Evolutionary conservation across 345 rosid genomes (phyloP).

Genomic region (Angophora floribunda): DNA sequence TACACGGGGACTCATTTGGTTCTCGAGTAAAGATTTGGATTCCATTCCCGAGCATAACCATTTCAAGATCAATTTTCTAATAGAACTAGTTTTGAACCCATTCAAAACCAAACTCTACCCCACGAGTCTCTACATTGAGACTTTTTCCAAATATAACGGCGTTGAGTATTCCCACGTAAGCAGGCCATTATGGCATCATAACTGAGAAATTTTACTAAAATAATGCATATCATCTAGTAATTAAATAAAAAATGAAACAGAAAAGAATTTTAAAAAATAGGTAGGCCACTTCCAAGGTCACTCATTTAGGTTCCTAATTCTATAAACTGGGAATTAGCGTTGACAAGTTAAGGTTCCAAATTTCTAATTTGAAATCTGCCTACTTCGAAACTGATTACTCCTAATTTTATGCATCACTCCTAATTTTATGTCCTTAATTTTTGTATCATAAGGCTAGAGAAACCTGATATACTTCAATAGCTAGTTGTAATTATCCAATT

Average conservation of each 20-base stretch:
- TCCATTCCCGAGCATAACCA: background rate
- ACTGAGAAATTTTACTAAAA: background rate
- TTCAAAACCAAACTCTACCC: background rate
- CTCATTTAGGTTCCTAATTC: background rate
- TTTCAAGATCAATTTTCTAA: background rate
- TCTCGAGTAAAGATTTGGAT: background rate
- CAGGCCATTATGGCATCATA: background rate
- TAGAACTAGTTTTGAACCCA: background rate
- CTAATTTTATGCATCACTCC: too few species aligned
- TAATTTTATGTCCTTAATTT: too few species aligned
- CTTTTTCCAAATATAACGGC: background rate
- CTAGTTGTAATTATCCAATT: background rate
- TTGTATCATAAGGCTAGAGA: background rate
- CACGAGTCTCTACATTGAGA: background rate
- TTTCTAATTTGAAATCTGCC: background rate
- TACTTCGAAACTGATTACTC: background rate
- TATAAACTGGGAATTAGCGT: background rate
- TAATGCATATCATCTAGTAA: background rate
- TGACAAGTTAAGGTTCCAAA: background rate
- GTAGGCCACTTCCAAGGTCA: accelerated
- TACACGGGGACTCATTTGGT: background rate
- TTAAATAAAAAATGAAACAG: background rate
- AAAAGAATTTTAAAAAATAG: background rate
- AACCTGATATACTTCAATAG: background rate
- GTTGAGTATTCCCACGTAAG: background rate